These are phyloP conservation scores for Paspalum vaginatum DNA, from an alignment of 176 grass and related monocot species.

Conservation along the genomic window DNA sequence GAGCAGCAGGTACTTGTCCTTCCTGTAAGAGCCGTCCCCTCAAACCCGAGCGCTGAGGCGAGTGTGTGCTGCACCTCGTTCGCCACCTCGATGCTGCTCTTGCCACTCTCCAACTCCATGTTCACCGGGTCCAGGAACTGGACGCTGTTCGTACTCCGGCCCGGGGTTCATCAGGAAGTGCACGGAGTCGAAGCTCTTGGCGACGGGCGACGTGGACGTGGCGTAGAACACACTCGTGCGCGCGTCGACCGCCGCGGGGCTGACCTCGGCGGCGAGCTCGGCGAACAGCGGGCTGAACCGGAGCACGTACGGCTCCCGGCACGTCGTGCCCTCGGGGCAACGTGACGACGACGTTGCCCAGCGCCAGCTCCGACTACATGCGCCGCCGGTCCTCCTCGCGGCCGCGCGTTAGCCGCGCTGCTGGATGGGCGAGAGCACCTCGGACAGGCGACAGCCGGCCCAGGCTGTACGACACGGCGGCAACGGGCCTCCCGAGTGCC, in stretches of 20 bases:
- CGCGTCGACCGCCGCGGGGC: slow-evolving; percentile 54
- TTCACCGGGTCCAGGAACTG: slow-evolving; percentile 50
- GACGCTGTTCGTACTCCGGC: slow-evolving; percentile 46
- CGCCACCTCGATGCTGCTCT: slow-evolving; percentile 41
- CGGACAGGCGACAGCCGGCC: slow-evolving; percentile 56
- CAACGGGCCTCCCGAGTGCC: slow-evolving; percentile 38
- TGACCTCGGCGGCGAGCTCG: slow-evolving; percentile 54
- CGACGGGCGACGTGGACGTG: slow-evolving; percentile 46
- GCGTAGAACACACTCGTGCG: slow-evolving; percentile 60
- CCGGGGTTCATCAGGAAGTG: slow-evolving; percentile 65
- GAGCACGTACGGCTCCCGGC: slow-evolving; percentile 70
- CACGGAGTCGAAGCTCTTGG: slow-evolving; percentile 65
- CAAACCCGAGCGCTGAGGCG: slow-evolving; percentile 56
- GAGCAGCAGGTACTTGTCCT: slow-evolving; percentile 69
- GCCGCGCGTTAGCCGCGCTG: slow-evolving; percentile 51
- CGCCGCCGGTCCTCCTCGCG: slow-evolving; percentile 50
- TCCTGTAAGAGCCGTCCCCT: slow-evolving; percentile 64
- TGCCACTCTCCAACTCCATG: slow-evolving; percentile 11
- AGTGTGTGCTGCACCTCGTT: slow-evolving; percentile 53
- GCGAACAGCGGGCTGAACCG: slow-evolving; percentile 71
- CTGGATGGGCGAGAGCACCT: slow-evolving; percentile 62
- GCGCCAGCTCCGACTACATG: slow-evolving; percentile 44
- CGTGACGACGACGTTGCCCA: slow-evolving; percentile 53
- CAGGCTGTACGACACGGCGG: slow-evolving; percentile 58
- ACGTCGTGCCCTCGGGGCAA: slow-evolving; percentile 76